These are phyloP conservation scores for Chondrus crispus DNA, from an alignment of 23 red algal species.

Conservation along the genomic window DNA sequence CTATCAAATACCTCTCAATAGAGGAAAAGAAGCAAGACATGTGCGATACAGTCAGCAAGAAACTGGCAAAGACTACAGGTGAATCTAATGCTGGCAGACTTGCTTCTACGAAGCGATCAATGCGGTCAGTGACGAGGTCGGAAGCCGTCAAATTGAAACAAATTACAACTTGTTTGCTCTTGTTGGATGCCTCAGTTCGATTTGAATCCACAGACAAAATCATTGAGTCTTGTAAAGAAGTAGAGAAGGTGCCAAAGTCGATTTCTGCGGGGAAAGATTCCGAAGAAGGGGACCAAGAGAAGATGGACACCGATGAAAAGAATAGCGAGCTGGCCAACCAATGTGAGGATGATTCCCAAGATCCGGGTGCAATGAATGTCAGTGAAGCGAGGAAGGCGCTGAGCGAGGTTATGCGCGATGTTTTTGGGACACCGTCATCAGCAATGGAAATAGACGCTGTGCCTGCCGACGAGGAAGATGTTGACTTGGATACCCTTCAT, in stretches of 20 bases:
- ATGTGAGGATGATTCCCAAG: not conserved
- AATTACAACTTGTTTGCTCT: slow-evolving; percentile 31
- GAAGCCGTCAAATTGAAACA: not conserved
- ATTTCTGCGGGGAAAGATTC: not conserved
- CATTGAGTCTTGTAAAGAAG: not conserved
- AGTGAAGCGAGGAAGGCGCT: not conserved
- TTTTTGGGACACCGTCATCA: not conserved
- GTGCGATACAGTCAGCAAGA: too few species aligned
- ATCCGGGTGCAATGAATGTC: not conserved
- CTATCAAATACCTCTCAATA: slow-evolving; percentile 33
- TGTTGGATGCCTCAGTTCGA: slow-evolving; percentile 31
- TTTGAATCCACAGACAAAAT: slow-evolving; percentile 47
- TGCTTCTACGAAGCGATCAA: not conserved
- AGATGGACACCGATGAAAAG: slow-evolving; percentile 38
- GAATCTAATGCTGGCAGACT: too few species aligned
- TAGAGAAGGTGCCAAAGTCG: not conserved
- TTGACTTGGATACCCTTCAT: not conserved
- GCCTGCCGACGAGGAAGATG: not conserved
- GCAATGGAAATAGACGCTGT: not conserved
- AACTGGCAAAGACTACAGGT: too few species aligned
- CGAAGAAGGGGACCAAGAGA: not conserved
- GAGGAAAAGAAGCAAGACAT: not conserved
- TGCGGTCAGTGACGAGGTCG: not conserved
- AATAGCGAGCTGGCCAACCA: not conserved
- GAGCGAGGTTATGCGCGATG: not conserved